Evolutionary conservation across 331 rosid species (phyloP).

Genomic region (Spiraea crenata): DNA sequence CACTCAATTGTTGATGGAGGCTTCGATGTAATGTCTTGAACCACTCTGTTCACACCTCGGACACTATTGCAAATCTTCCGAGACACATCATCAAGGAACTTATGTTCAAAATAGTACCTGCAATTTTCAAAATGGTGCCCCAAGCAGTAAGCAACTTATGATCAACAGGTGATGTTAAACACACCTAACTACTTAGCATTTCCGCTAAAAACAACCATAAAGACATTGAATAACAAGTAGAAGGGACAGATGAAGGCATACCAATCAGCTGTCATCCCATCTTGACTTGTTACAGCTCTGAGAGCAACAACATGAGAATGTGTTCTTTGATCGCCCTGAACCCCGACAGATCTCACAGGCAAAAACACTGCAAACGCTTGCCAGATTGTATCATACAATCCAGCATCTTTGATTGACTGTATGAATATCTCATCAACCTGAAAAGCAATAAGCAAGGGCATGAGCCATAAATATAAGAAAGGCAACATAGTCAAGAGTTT

Average conservation of each 20-base stretch:
- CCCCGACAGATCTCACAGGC: slow-evolving; percentile 91
- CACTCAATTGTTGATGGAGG: slow-evolving; percentile 98
- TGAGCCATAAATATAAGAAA: neutral
- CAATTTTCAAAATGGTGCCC: slow-evolving; percentile 25
- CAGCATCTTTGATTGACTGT: slow-evolving; percentile 91
- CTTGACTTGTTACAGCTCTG: slow-evolving; percentile 97
- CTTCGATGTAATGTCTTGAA: slow-evolving; percentile 90
- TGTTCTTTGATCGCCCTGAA: slow-evolving; percentile 98
- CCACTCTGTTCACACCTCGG: slow-evolving; percentile 89
- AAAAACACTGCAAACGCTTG: slow-evolving; percentile 98
- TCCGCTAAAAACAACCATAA: neutral
- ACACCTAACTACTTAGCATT: neutral
- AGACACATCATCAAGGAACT: slow-evolving; percentile 72
- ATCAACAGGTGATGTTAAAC: neutral
- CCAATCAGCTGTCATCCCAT: slow-evolving; percentile 99
- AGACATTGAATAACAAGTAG: neutral
- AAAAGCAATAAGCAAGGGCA: neutral
- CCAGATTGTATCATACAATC: slow-evolving; percentile 89
- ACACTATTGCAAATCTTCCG: slow-evolving; percentile 88
- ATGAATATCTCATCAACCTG: slow-evolving; percentile 98
- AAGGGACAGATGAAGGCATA: slow-evolving; percentile 35
- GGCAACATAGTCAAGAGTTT: slow-evolving; percentile 4
- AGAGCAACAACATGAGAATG: slow-evolving; percentile 96
- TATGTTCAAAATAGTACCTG: slow-evolving; percentile 90
- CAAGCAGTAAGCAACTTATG: slow-evolving; percentile 65